Evolutionary conservation across 148 eudicot genomes (phyloP), one percentile per base, ranked within the genome.

Genomic region (Simmondsia chinensis): DNA sequence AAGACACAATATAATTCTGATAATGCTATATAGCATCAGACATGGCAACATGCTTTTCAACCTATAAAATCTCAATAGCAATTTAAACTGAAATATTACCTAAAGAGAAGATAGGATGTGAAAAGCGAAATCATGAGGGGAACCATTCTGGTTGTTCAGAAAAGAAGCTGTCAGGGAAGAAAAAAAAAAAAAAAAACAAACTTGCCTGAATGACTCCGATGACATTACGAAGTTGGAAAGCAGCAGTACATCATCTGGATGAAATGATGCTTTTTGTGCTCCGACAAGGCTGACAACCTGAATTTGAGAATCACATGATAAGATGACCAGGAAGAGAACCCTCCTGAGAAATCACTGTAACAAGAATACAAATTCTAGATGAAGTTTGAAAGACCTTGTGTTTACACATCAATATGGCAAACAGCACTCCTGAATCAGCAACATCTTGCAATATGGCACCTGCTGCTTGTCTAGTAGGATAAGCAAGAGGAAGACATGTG

Each of bases 231-330:
- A 85, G 52, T 91, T 91, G 54, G 95, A 74, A 60, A 91, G 86
- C 14, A 91, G 71, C 58, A 85, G 68, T 82, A 91, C 79, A 68
- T 91, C 97, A 72, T 91, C 95, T 20, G 97, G 97, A 71, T 91
- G 95, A 54, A 91, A 85, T 40, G 85, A 79, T 54, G 87, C 88
- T 59, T 91, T 91, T 50, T 91, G 85, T 42, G 95, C 88, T 35
- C 97, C 94, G 39, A 85, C 94, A 61, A 91, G 79, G 72, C 94
- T 85, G 65, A 91, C 63, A 41, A 91, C 94, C 97, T 91, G 85
- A 72, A 70, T 57, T 46, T 33, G 32, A 64, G 52, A 54, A 41
- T 36, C 54, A 60, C 42, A 39, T 30, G 11, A 52, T 56, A 36
- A 60, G 32, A 39, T 48, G 39, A 7, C 4, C 16, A 12, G 13